Evolutionary conservation across 1,284 basidiomycete species (phyloP).

Genomic region (Pterula multifida): DNA sequence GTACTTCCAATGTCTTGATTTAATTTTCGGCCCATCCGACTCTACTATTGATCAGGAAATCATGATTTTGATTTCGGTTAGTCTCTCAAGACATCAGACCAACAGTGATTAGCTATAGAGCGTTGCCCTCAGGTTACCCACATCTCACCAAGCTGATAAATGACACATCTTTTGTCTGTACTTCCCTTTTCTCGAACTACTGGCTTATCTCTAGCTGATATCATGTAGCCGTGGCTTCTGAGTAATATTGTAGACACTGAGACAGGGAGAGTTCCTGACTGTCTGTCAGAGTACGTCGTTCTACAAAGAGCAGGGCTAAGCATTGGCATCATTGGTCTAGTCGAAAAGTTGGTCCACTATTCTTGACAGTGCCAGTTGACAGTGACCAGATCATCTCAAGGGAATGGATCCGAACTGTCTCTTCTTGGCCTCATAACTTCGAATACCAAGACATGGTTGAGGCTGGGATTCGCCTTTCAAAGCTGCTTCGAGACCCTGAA

Average conservation of each 20-base stretch:
- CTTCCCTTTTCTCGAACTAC: slow-evolving; percentile 18
- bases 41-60: slow-evolving; percentile 39
- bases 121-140: slow-evolving; percentile 28
- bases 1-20: slow-evolving; percentile 4
- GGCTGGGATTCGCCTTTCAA: slow-evolving; percentile 53
- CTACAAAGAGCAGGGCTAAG: slow-evolving; percentile 57
- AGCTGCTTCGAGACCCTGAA: slow-evolving; percentile 56
- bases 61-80: slow-evolving; percentile 77
- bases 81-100: slow-evolving; percentile 5
- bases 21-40: slow-evolving; percentile 53
- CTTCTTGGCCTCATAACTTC: slow-evolving; percentile 71
- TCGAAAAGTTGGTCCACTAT: slow-evolving; percentile 49
- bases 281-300: slow-evolving; percentile 47
- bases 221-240: slow-evolving; percentile 55
- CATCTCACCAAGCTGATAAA: slow-evolving; percentile 47
- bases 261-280: slow-evolving; percentile 45
- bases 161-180: slow-evolving; percentile 43
- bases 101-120: neutral
- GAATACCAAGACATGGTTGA: slow-evolving; percentile 59
- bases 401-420: slow-evolving; percentile 81
- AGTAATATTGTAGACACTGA: slow-evolving; percentile 63
- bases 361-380: too few species aligned
- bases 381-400: slow-evolving; percentile 20
- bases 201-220: slow-evolving; percentile 9
- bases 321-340: slow-evolving; percentile 73